Conservation (phyloP, 345 rosid genomes). For the Anacardium occidentale region DNA sequence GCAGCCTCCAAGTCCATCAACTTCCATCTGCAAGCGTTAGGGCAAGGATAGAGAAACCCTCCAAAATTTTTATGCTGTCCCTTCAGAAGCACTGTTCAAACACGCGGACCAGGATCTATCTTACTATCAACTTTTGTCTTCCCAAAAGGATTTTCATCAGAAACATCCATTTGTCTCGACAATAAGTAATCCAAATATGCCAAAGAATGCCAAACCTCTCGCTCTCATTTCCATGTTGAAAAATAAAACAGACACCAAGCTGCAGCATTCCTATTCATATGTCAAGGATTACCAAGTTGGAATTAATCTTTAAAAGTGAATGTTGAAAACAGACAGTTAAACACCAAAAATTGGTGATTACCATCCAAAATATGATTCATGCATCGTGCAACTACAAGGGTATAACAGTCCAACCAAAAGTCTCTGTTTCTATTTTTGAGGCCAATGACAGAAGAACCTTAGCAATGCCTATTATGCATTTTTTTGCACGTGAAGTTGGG, state of each 20-base stretch:
- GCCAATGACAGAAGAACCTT: not conserved
- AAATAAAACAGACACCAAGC: constrained; percentile 1
- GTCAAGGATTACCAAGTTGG: constrained; percentile 7
- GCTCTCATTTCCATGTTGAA: not conserved
- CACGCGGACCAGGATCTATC: not conserved
- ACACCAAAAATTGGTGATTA: not conserved
- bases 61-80: not conserved
- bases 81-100: not conserved
- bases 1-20: not conserved
- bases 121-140: not conserved
- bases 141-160: not conserved
- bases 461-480: not conserved
- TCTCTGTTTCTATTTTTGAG: not conserved
- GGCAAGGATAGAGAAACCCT: not conserved
- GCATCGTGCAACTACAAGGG: not conserved
- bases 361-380: constrained; percentile 3
- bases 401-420: constrained; percentile 3
- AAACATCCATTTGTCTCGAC: not conserved
- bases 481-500: too few species aligned
- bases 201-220: not conserved
- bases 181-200: not conserved
- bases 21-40: too few species aligned
- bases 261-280: constrained; percentile 2
- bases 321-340: not conserved
- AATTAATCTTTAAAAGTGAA: not conserved